Base-by-base conservation (phyloP, 345 rosid species). In the Salix purpurea region DNA sequence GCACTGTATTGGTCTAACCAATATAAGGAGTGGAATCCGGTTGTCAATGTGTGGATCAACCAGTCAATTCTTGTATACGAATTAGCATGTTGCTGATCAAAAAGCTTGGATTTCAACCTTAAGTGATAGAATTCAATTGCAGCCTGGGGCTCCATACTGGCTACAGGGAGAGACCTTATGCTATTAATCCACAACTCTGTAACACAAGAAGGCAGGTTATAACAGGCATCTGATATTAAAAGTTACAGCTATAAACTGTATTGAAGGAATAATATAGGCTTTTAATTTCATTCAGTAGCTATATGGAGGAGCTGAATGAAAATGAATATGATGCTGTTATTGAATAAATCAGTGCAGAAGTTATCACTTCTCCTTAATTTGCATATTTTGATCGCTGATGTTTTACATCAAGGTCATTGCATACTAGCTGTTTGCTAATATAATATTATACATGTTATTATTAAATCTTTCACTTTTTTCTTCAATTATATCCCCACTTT, bases 61-160 rank as follows among this genome's bases (percentile, higher is more conserved):
- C 91, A 86, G 80, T 88, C 88, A 61, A 79, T 72, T 83, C 91
- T 83, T 66, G 14, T 64, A 86, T 85, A 81, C 46, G 56, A 80
- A 82, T 50, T 76, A 50, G 80, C 61, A 79, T 86, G 73, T 21
- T 44, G 80, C 74, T 80, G 82, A 50, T 67, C 42, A n/a, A 86
- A 78, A 67, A 88, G 83, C 81, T 80, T 83, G 77, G 80, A 60
- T 72, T 88, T 86, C 81, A 83, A 74, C 72, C 83, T 76, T 15
- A 79, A 68, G 77, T 88, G 89, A 79, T 86, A 88, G 28, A 89
- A 81, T 67, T 88, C 91, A 56, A 88, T 81, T 62, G 91, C 88
- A 77, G 87, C 89, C 75, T 78, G 84, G 75, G 83, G 79, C 76
- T 88, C 89, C 11, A 77, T 78, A 79, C 88, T 67, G 69, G 84